Base-by-base conservation (phyloP, 495 filamentous ascomycete species). In the Rusavskia elegans region DNA sequence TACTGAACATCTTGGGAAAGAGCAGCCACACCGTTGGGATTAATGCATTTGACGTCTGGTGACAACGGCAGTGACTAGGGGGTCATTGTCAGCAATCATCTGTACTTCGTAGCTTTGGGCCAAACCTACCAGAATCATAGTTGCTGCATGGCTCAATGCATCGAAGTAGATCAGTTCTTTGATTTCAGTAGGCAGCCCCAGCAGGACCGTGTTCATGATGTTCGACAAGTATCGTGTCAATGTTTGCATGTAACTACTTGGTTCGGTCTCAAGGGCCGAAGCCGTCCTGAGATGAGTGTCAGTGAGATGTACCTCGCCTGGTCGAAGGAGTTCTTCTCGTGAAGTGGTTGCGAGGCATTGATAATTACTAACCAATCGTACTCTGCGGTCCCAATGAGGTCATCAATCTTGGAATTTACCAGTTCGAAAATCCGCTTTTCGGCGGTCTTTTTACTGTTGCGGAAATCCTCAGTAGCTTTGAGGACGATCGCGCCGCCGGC, bases 121-220 rank as follows among this genome's bases (percentile, higher is more conserved):
- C 55, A 45, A 38, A 56, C 73, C 57, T 66, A 87, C 83, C 44
- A 98, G 69, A 32, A 98, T 92, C 69, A 82, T 85, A 52, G 82
- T 82, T 8, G 87, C 82, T 5, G 93, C 87, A 64, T 97, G 90
- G 52, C 80, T 85, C 52, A 98, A 75, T 2, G 93, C 93, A 63
- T 96, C 90, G 57, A 96, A 96, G 66, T 97, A 97, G 54, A 98
- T 95, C 32, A 96, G 77, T 62, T 93, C 87, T 66, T 96, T 95
- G 66, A 98, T 97, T 57, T 94, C 87, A 3, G 84, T 82, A 0
- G 92, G 92, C 27, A 98, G 73, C 13, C 89, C 89, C 4, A 97
- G 77, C 7, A 98, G 73, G 0, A 89, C 92, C 3, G 88, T 92
- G 62, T 79, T 85, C 89, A 97, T 96, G 59, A 94, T 97, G 60